These are phyloP conservation scores for Shiraia sp. DNA, from an alignment of 2,329 filamentous ascomycete species.

Conservation along the genomic window DNA sequence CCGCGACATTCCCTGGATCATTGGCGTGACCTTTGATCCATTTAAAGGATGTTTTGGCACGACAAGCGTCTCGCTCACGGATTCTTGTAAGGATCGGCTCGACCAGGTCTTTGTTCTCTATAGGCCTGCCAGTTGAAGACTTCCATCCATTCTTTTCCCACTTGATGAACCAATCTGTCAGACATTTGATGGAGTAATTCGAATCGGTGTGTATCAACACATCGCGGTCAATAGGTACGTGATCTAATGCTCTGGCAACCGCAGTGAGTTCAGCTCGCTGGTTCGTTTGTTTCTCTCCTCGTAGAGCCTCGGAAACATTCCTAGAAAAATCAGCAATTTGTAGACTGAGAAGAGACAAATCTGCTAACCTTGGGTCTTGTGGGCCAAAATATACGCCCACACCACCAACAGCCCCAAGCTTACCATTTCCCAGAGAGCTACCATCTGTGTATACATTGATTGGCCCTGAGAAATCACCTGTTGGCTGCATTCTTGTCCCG, in stretches of 20 bases:
- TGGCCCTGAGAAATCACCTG: slow-evolving; percentile 51
- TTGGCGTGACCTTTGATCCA: slow-evolving; percentile 89
- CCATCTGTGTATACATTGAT: slow-evolving; percentile 68
- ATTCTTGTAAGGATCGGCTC: slow-evolving; percentile 72
- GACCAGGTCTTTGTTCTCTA: slow-evolving; percentile 87
- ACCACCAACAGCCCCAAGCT: slow-evolving; percentile 58
- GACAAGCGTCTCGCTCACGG: slow-evolving; percentile 62
- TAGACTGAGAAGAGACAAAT: neutral
- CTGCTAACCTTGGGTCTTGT: slow-evolving; percentile 56
- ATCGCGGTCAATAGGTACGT: slow-evolving; percentile 67
- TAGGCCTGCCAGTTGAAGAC: slow-evolving; percentile 69
- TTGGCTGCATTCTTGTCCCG: slow-evolving; percentile 52
- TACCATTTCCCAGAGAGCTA: slow-evolving; percentile 63
- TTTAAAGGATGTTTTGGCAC: slow-evolving; percentile 68
- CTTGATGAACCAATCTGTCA: slow-evolving; percentile 77
- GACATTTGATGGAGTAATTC: slow-evolving; percentile 86
- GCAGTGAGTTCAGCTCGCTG: slow-evolving; percentile 94
- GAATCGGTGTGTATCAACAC: slow-evolving; percentile 87
- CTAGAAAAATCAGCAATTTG: slow-evolving; percentile 42
- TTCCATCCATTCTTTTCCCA: slow-evolving; percentile 82
- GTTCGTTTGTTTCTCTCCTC: slow-evolving; percentile 81
- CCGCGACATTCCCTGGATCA: slow-evolving; percentile 75
- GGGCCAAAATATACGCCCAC: slow-evolving; percentile 69
- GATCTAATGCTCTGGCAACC: slow-evolving; percentile 79
- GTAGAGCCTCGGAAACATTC: slow-evolving; percentile 76